Evolutionary conservation across 768 basidiomycete genomes (phyloP).

Genomic region (Auriscalpium orientale): DNA sequence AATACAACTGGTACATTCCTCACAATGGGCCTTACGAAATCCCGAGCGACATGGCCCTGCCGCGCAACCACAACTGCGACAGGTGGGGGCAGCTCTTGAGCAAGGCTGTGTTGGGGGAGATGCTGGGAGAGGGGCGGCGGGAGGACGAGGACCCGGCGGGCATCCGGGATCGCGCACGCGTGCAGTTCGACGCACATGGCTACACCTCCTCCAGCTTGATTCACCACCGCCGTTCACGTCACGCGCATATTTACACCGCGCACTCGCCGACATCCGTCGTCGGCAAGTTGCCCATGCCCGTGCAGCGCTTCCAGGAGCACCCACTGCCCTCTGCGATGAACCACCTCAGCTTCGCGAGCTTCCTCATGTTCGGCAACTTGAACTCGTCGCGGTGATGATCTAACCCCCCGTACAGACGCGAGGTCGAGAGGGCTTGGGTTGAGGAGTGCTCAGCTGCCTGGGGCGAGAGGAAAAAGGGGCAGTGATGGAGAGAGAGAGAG

Average conservation of each 20-base stretch:
- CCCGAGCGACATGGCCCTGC: neutral
- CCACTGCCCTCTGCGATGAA: conserved; percentile 18
- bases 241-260: conserved; percentile 17
- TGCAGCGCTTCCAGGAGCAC: conserved; percentile 22
- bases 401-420: too few species aligned
- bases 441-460: too few species aligned
- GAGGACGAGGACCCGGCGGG: neutral
- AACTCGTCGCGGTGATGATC: too few species aligned
- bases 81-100: conserved; percentile 26
- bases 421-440: too few species aligned
- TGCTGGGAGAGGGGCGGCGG: neutral
- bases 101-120: conserved; percentile 18
- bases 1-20: conserved; percentile 55
- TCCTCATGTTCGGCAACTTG: conserved; percentile 43
- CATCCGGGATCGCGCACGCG: neutral
- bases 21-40: conserved; percentile 57
- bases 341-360: conserved; percentile 44
- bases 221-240: conserved; percentile 25
- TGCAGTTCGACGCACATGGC: neutral
- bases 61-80: conserved; percentile 18
- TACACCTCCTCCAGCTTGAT: conserved; percentile 4
- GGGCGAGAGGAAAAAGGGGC: too few species aligned
- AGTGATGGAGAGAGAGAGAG: too few species aligned
- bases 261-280: conserved; percentile 39
- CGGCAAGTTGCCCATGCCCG: conserved; percentile 49